Evolutionary conservation across 371 early-diverging fungal species (phyloP).

Genomic region (Zopfochytrium polystomum): DNA sequence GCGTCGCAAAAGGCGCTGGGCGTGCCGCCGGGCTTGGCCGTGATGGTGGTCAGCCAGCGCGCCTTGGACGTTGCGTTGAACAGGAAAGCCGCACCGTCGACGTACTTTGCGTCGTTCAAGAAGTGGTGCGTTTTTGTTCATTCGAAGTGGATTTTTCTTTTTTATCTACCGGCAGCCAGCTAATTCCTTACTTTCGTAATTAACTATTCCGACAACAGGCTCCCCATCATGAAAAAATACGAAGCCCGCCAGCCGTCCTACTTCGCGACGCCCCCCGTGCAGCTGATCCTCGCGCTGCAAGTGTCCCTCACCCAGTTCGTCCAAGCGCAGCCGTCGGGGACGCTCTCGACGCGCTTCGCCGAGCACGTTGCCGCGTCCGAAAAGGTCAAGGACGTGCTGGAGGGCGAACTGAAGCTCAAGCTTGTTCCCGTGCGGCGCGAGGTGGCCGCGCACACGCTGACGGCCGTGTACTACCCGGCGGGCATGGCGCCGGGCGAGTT

Average conservation of each 20-base stretch:
- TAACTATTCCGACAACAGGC: slow-evolving; percentile 2
- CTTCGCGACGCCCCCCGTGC: slow-evolving; percentile 97
- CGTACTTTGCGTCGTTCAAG: slow-evolving; percentile 46
- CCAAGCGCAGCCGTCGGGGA: slow-evolving; percentile 51
- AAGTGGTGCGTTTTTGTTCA: slow-evolving; percentile 40
- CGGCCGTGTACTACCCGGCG: slow-evolving; percentile 91
- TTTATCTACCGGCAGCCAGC: background rate
- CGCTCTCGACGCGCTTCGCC: slow-evolving; percentile 68
- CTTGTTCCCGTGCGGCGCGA: slow-evolving; percentile 57
- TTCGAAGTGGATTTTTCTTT: background rate
- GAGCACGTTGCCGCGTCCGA: slow-evolving; percentile 69
- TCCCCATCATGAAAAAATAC: slow-evolving; percentile 86
- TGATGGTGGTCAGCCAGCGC: slow-evolving; percentile 70
- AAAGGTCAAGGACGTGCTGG: slow-evolving; percentile 67
- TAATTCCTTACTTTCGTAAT: slow-evolving; percentile 9
- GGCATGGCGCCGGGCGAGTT: slow-evolving; percentile 73
- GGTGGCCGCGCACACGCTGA: slow-evolving; percentile 86
- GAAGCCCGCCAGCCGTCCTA: slow-evolving; percentile 87
- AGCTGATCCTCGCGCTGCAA: slow-evolving; percentile 85
- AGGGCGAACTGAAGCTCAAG: slow-evolving; percentile 73
- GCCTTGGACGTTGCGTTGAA: slow-evolving; percentile 57
- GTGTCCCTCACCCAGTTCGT: slow-evolving; percentile 77
- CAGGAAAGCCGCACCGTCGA: slow-evolving; percentile 66
- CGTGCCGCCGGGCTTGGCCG: slow-evolving; percentile 55
- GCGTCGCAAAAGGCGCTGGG: slow-evolving; percentile 96